phyloP scores from a whole-genome alignment of 2,329 filamentous ascomycete genomes.

The Pseudogymnoascus sp. region DNA sequence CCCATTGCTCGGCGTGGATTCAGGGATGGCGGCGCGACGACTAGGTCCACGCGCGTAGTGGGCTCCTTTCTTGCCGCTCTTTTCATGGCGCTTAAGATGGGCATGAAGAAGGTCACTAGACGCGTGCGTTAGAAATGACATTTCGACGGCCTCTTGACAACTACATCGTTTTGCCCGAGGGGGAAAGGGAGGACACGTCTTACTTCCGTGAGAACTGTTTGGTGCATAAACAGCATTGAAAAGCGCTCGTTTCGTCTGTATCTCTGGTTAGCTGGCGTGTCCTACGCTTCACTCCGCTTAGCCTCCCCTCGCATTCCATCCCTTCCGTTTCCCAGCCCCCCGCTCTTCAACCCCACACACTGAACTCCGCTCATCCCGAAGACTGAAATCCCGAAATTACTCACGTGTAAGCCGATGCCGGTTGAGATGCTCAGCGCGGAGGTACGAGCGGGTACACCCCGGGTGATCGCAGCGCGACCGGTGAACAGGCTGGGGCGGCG shows the following conservation, averaged over 20 bases:
- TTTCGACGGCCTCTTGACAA: background rate
- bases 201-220: constrained; percentile 23
- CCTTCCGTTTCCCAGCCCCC: background rate
- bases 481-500: constrained; percentile 6
- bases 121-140: background rate
- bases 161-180: background rate
- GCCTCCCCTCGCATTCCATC: background rate
- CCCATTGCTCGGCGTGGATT: background rate
- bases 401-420: constrained; percentile 23
- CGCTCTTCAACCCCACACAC: background rate
- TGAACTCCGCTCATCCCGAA: background rate
- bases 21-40: background rate
- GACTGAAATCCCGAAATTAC: constrained; percentile 4
- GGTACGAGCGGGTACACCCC: constrained; percentile 23
- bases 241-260: constrained; percentile 21
- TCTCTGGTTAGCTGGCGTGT: background rate
- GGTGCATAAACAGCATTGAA: constrained; percentile 23
- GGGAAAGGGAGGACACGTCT: background rate
- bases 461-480: constrained; percentile 18
- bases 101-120: constrained; percentile 23
- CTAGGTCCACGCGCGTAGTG: background rate
- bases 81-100: constrained; percentile 22
- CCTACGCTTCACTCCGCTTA: background rate
- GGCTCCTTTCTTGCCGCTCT: background rate
- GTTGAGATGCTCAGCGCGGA: constrained; percentile 23